Base-by-base conservation (phyloP, 345 rosid genomes). In the Eucalyptus guilfoylei region DNA sequence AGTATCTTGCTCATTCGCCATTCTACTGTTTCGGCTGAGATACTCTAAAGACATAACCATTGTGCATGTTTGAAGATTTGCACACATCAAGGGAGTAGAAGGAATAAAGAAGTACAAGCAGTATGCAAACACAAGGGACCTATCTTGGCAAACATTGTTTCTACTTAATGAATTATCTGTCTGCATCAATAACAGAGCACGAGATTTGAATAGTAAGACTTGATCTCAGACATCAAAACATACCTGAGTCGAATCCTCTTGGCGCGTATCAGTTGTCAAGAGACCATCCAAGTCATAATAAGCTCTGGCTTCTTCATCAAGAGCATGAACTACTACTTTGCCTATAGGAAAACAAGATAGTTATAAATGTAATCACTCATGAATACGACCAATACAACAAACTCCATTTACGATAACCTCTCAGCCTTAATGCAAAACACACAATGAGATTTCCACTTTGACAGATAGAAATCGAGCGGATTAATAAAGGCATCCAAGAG, bases 281-380 rank as follows among this genome's bases (percentile, higher is more conserved):
- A 96, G 93, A 60, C 89, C 90, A 92, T 97, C 99, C 93, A 96
- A 92, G 91, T 95, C 91, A 92, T 95, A 97, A 88, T 96, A 96
- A 90, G 91, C 94, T 90, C 99, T 95, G 15, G 99, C 99, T 88
- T 96, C 95, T 94, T 96, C 99, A 89, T 97, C 99, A 88, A 97
- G 97, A 69, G 98, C 99, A 92, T 96, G 99, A 72, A 97, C 94
- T 49, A 96, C 94, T 88, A 95, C 95, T 91, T 93, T 97, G 4
- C 99, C 99, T 96, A 85, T 54, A 90, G 40, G 49, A 54, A 88
- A 85, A 69, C 48, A 64, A 89, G 40, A 88, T 47, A 34, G 88
- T 49, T 58, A 85, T 37, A 72, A 37, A 37, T 11, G 34, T 34
- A 69, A 69, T 0, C 44, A 34, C 80, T 19, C 28, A 2, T 19